Base-by-base conservation (phyloP, 1,139 yeast species). In the Kazachstania sp. region DNA sequence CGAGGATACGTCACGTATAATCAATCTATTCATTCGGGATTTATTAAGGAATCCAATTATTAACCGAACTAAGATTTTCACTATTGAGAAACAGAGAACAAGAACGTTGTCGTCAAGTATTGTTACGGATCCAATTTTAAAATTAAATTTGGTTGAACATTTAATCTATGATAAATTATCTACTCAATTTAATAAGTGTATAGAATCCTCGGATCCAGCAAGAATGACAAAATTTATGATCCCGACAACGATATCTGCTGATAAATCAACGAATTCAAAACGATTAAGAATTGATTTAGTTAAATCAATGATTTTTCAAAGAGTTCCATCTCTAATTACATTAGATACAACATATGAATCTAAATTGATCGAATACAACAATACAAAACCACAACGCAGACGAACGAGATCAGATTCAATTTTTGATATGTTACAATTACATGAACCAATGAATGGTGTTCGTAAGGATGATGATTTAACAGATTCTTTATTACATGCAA, bases 391-490 rank as follows among this genome's bases (percentile, higher is more conserved):
- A 58, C 62, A 8, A 63, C 60, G 43, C 28, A 46, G 45, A 12
- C 41, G 41, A 9, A 28, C 13, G 4, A 28, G 41, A 30, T 15
- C 23, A 7, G 13, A 44, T 20, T 52, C 49, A 18, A 39, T 60
- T 11, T 58, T 46, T 40, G 57, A 60, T 30, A 16, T 34, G 1
- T 26, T 54, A 47, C 30, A 43, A 49, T 16, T 55, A 49, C 7
- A 41, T 39, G 40, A 51, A 49, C 38, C 35, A 1, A 44, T 31
- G 2, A 50, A 55, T 9, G 65, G 64, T 1, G 57, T 62, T 2
- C 66, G 64, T 30, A 80, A 80, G 55, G 74, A 75, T 34, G 87
- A 81, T 57, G 87, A 81, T 57, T 60, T 79, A 19, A 74, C 77
- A 8, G 87, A 81, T 57, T 71, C 82, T 0, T 62, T 81, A 18